A percentile compares a stretch with the other conserved stretches of the same genome.
These are phyloP conservation scores for Fraxinus pennsylvanica DNA, from an alignment of 257 asterid genomes.

Conservation along the genomic window DNA sequence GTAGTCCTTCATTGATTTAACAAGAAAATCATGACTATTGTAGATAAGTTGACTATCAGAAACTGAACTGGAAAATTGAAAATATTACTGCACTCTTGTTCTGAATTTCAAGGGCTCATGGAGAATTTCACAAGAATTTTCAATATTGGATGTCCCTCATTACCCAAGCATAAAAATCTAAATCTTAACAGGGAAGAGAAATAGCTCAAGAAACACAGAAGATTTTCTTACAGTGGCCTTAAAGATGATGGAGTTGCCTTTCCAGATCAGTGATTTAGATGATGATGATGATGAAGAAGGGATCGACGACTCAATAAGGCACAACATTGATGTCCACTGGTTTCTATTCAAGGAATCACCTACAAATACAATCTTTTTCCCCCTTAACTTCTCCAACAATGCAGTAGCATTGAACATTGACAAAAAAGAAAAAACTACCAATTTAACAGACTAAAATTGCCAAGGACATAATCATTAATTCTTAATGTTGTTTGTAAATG, in stretches of 20 bases:
- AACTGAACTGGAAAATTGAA: background rate
- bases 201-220: background rate
- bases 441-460: no score
- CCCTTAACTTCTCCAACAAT: constrained; percentile 35
- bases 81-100: background rate
- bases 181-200: background rate
- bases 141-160: no score
- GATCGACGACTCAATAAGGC: constrained; percentile 37
- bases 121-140: no score
- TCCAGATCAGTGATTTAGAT: constrained; percentile 11
- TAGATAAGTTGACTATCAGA: background rate
- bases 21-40: background rate
- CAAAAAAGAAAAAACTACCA: background rate
- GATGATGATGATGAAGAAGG: background rate
- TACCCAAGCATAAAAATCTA: background rate
- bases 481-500: background rate
- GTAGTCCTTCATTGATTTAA: constrained; percentile 38
- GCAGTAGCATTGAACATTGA: constrained; percentile 41
- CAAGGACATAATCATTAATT: background rate
- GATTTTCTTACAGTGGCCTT: constrained; percentile 25
- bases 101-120: background rate
- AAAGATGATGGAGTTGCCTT: constrained; percentile 17
- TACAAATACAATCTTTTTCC: constrained; percentile 43
- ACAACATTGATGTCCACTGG: constrained; percentile 45
- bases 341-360: constrained; percentile 50